Evolutionary conservation across 2,329 filamentous ascomycete genomes (phyloP).

Genomic region (Capronia americana): DNA sequence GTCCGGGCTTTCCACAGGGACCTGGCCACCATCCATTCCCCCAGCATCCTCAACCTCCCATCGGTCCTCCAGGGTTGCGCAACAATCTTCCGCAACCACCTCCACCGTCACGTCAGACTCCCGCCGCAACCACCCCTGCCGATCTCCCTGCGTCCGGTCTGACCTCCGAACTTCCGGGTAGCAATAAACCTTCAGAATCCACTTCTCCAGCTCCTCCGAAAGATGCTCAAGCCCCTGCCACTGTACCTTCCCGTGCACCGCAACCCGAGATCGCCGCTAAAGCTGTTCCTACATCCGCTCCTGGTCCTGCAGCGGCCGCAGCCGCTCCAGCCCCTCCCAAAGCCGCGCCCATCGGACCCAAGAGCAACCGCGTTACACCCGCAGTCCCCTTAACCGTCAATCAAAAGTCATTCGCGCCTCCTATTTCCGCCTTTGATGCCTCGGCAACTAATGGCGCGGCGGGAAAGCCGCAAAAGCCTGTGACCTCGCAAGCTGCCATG

Average conservation of each 20-base stretch:
- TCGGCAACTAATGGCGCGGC: slow-evolving; percentile 44
- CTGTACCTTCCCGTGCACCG: slow-evolving; percentile 39
- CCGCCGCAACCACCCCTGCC: slow-evolving; percentile 32
- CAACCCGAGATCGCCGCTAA: slow-evolving; percentile 39
- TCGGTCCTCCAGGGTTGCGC: slow-evolving; percentile 60
- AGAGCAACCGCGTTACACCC: slow-evolving; percentile 52
- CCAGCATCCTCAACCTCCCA: slow-evolving; percentile 59
- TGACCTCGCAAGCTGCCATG: slow-evolving; percentile 45
- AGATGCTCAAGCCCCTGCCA: slow-evolving; percentile 33
- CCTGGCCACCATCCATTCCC: slow-evolving; percentile 64
- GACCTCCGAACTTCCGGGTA: slow-evolving; percentile 53
- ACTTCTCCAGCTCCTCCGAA: slow-evolving; percentile 43
- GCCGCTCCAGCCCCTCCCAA: slow-evolving; percentile 31
- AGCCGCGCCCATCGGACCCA: slow-evolving; percentile 43
- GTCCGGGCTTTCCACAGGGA: slow-evolving; percentile 73
- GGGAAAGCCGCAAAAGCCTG: slow-evolving; percentile 35
- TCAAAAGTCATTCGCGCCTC: slow-evolving; percentile 48
- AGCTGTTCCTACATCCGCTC: slow-evolving; percentile 24
- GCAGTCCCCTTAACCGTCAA: slow-evolving; percentile 51
- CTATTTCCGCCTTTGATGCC: slow-evolving; percentile 43
- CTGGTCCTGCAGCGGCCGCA: slow-evolving; percentile 31
- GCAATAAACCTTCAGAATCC: slow-evolving; percentile 49
- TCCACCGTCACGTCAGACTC: slow-evolving; percentile 41
- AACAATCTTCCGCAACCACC: slow-evolving; percentile 45
- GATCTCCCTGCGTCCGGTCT: slow-evolving; percentile 44